These are phyloP conservation scores for Lecanicillium sp. DNA, from an alignment of 2,329 filamentous ascomycete species.

Conservation along the genomic window DNA sequence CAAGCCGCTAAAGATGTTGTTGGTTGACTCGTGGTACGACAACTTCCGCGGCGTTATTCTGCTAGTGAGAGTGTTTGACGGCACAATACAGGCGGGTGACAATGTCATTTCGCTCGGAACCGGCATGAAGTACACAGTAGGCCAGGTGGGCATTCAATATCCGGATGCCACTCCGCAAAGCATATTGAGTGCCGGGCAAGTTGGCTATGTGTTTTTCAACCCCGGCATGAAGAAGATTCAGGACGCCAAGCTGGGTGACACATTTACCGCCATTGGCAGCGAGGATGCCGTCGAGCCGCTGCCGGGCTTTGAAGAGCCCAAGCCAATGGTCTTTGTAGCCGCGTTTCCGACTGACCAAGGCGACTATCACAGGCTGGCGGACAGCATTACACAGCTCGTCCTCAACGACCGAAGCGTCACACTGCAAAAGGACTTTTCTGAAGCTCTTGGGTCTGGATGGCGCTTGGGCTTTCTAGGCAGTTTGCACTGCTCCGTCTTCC, in stretches of 20 bases:
- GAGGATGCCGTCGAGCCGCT: conserved; percentile 72
- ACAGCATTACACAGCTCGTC: conserved; percentile 88
- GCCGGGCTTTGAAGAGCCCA: conserved; percentile 92
- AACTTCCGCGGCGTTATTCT: conserved; percentile 91
- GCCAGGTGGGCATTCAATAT: conserved; percentile 95
- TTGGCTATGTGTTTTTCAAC: conserved; percentile 96
- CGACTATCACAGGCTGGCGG: conserved; percentile 79
- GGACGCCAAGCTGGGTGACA: conserved; percentile 94
- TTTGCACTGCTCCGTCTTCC: conserved; percentile 96
- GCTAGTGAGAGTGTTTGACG: conserved; percentile 86
- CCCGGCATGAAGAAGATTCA: conserved; percentile 96
- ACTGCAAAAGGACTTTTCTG: conserved; percentile 86
- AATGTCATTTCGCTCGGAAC: conserved; percentile 84
- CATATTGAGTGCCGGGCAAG: conserved; percentile 78
- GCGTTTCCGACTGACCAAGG: conserved; percentile 90
- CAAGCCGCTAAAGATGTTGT: conserved; percentile 71
- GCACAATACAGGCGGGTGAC: conserved; percentile 73
- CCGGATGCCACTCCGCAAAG: conserved; percentile 78
- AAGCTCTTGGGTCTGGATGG: conserved; percentile 90
- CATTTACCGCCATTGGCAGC: conserved; percentile 74
- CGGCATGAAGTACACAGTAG: conserved; percentile 81
- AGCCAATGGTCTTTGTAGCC: conserved; percentile 97
- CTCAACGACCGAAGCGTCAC: conserved; percentile 95
- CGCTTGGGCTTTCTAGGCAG: conserved; percentile 93
- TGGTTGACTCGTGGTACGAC: conserved; percentile 98